A percentile compares a stretch with the other conserved stretches of the same genome.
phyloP scores from a whole-genome alignment of 371 early-diverging fungal species.

The Synchytrium microbalum region DNA sequence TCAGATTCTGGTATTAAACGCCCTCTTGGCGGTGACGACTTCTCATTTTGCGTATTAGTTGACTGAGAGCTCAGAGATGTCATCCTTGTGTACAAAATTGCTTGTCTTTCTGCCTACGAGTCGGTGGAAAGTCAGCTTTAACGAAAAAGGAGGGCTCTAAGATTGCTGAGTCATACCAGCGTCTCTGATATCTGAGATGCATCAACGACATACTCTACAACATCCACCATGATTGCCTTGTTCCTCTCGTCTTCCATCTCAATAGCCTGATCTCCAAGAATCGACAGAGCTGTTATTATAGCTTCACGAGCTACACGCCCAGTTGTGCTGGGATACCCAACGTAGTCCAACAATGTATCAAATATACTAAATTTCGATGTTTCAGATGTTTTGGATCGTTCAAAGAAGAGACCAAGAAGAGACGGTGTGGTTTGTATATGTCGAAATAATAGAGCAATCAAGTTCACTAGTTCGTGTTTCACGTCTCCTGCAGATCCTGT shows the following conservation, averaged over 20 bases:
- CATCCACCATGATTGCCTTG: not conserved
- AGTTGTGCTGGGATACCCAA: not conserved
- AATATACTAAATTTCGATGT: not conserved
- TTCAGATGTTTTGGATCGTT: not conserved
- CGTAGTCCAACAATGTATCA: not conserved
- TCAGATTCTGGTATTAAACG: no score
- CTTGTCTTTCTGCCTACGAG: not conserved
- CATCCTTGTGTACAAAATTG: not conserved
- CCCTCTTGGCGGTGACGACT: no score
- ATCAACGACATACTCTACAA: not conserved
- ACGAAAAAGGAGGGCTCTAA: not conserved
- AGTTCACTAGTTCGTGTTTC: conserved; percentile 1
- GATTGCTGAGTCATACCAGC: not conserved
- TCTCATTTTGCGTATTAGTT: no score
- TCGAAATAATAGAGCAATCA: not conserved
- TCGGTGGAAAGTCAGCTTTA: not conserved
- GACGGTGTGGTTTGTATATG: conserved; percentile 3
- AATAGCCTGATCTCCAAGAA: not conserved
- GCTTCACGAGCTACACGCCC: not conserved
- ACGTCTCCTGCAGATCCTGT: not conserved
- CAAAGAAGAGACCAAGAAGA: not conserved
- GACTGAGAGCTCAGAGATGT: not conserved
- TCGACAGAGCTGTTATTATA: not conserved
- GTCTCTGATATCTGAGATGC: not conserved
- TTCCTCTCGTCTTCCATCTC: not conserved